A percentile compares a stretch with the other conserved stretches of the same genome.
These are phyloP conservation scores for Scenedesmus sp. DNA, from an alignment of 163 green algal genomes.

Conservation along the genomic window DNA sequence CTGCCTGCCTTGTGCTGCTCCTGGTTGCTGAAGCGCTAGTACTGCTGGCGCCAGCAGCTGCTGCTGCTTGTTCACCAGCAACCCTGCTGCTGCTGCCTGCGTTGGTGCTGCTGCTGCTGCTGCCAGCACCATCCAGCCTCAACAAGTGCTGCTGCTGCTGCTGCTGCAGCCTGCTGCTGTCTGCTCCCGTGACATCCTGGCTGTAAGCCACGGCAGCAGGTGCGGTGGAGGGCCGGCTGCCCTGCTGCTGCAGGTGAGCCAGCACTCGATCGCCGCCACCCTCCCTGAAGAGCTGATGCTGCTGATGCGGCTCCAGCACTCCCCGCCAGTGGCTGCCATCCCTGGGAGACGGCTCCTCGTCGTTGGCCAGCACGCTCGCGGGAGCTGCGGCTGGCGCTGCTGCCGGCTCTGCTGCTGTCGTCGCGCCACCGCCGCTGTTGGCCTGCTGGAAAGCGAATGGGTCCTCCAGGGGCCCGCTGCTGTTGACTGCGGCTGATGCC, in stretches of 20 bases:
- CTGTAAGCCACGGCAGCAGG: slow-evolving; percentile 20
- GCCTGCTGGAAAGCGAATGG: slow-evolving; percentile 18
- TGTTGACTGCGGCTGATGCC: slow-evolving; percentile 65
- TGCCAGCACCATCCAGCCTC: neutral
- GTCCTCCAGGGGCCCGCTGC: slow-evolving; percentile 56
- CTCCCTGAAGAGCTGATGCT: neutral
- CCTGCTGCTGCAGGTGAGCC: slow-evolving; percentile 11
- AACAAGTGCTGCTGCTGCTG: slow-evolving; percentile 23
- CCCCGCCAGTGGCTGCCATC: slow-evolving; percentile 47
- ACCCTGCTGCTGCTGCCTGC: slow-evolving; percentile 14
- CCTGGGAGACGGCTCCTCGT: slow-evolving; percentile 11
- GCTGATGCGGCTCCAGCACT: slow-evolving; percentile 22
- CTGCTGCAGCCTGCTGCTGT: neutral
- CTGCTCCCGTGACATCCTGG: slow-evolving; percentile 14
- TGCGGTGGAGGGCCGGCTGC: slow-evolving; percentile 10
- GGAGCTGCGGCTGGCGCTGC: neutral
- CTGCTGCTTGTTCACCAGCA: neutral
- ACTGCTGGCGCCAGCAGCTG: neutral
- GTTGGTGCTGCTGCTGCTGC: neutral
- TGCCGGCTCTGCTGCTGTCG: slow-evolving; percentile 4
- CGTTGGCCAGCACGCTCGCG: neutral
- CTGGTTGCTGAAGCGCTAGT: neutral
- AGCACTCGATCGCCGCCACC: neutral
- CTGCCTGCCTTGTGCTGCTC: neutral
- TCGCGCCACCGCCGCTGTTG: neutral